Evolutionary conservation across 2,329 filamentous ascomycete species (phyloP).

Genomic region (Arthrobotrys megalospora): DNA sequence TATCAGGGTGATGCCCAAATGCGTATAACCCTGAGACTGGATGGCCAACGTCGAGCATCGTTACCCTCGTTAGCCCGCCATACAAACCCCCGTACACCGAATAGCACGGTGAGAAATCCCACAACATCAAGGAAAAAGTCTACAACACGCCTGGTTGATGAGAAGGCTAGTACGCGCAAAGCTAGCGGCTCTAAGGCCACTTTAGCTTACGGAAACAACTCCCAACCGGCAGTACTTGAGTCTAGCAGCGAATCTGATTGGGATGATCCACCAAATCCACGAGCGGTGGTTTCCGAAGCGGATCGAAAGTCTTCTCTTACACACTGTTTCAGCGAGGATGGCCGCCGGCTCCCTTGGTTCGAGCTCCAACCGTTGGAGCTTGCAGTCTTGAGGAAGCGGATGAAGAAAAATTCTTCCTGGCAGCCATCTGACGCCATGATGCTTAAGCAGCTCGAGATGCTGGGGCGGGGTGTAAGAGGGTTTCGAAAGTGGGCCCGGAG

Average conservation of each 20-base stretch:
- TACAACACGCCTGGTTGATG: slow-evolving; percentile 19
- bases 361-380: slow-evolving; percentile 69
- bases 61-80: slow-evolving; percentile 41
- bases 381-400: slow-evolving; percentile 81
- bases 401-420: slow-evolving; percentile 94
- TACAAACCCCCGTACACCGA: not conserved
- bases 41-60: slow-evolving; percentile 56
- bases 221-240: slow-evolving; percentile 26
- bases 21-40: slow-evolving; percentile 63
- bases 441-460: slow-evolving; percentile 79
- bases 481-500: slow-evolving; percentile 59
- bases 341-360: slow-evolving; percentile 65
- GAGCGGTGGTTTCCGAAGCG: slow-evolving; percentile 22
- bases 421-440: slow-evolving; percentile 89
- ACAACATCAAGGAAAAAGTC: slow-evolving; percentile 34
- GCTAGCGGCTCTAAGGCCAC: slow-evolving; percentile 2
- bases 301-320: slow-evolving; percentile 53
- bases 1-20: slow-evolving; percentile 68
- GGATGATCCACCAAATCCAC: slow-evolving; percentile 63
- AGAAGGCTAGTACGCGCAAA: slow-evolving; percentile 17
- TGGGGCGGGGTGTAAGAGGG: slow-evolving; percentile 74
- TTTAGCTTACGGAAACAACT: slow-evolving; percentile 21
- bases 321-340: slow-evolving; percentile 65
- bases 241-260: slow-evolving; percentile 63
- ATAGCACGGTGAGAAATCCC: slow-evolving; percentile 2